A percentile compares a stretch with the other conserved stretches of the same genome.
Conservation (phyloP, 2,329 filamentous ascomycete species). For the Penicillium frequentans region DNA sequence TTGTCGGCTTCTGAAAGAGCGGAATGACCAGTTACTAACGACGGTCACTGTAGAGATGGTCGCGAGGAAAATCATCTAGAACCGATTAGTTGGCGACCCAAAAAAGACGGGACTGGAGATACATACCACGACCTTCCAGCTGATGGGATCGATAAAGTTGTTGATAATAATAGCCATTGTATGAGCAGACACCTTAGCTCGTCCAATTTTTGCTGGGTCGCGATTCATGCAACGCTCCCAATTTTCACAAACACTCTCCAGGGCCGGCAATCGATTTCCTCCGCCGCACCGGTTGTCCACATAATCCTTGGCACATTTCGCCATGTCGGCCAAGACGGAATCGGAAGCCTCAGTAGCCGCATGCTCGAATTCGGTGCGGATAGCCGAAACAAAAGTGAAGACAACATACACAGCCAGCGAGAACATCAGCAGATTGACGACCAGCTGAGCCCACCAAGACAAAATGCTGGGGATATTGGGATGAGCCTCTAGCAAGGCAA, state of each 20-base stretch:
- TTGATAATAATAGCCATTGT: conserved; percentile 94
- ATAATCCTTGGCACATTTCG: conserved; percentile 71
- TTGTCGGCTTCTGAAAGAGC: conserved; percentile 47
- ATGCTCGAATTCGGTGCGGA: conserved; percentile 72
- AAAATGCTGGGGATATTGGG: conserved; percentile 66
- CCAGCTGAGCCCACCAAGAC: conserved; percentile 65
- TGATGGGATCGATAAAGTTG: conserved; percentile 86
- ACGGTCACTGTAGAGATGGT: conserved; percentile 52
- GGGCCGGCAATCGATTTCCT: conserved; percentile 66
- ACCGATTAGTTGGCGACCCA: conserved; percentile 12
- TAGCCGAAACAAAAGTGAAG: conserved; percentile 67
- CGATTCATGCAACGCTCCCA: conserved; percentile 89
- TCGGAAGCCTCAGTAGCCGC: conserved; percentile 69
- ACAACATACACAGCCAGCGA: conserved; percentile 61
- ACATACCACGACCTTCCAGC: conserved; percentile 73
- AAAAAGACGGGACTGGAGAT: not conserved
- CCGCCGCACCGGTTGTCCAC: conserved; percentile 72
- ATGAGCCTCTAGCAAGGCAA: conserved; percentile 64
- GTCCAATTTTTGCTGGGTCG: conserved; percentile 74
- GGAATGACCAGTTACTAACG: conserved; percentile 61
- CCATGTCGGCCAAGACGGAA: conserved; percentile 70
- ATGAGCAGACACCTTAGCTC: conserved; percentile 77
- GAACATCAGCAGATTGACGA: conserved; percentile 52
- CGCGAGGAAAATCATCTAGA: conserved; percentile 39
- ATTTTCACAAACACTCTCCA: conserved; percentile 70